A percentile compares a stretch with the other conserved stretches of the same genome.
Conservation (phyloP, 345 rosid species). For the Streptanthus diversifolius region DNA sequence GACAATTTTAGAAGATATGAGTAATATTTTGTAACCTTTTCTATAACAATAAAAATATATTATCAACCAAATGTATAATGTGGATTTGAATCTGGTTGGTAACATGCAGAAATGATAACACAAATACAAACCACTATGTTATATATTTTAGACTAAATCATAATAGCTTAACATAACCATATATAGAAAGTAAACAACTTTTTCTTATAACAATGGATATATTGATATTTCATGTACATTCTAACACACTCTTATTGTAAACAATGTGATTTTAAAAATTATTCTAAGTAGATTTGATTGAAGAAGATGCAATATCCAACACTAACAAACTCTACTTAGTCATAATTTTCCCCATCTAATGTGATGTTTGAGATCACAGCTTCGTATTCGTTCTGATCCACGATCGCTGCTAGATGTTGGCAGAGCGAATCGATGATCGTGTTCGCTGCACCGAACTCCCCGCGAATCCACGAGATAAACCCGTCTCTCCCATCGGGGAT, state of each 20-base stretch:
- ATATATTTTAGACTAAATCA: background rate
- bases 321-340: slow-evolving; percentile 13
- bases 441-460: slow-evolving; percentile 93
- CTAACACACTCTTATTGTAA: background rate
- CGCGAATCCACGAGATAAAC: slow-evolving; percentile 78
- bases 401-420: slow-evolving; percentile 56
- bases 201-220: background rate
- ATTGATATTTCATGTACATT: background rate
- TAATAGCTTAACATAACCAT: background rate
- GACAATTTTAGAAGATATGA: background rate
- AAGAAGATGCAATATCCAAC: slow-evolving; percentile 24
- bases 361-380: slow-evolving; percentile 45
- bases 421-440: slow-evolving; percentile 78
- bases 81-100: background rate
- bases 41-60: background rate
- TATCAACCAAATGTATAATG: background rate
- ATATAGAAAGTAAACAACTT: background rate
- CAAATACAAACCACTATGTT: background rate
- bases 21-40: background rate
- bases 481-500: slow-evolving; percentile 72
- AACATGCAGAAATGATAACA: background rate
- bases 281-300: background rate
- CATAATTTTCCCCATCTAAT: background rate
- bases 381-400: slow-evolving; percentile 76
- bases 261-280: background rate